Base-by-base conservation (phyloP, 768 basidiomycete genomes). In the Mycena metata region DNA sequence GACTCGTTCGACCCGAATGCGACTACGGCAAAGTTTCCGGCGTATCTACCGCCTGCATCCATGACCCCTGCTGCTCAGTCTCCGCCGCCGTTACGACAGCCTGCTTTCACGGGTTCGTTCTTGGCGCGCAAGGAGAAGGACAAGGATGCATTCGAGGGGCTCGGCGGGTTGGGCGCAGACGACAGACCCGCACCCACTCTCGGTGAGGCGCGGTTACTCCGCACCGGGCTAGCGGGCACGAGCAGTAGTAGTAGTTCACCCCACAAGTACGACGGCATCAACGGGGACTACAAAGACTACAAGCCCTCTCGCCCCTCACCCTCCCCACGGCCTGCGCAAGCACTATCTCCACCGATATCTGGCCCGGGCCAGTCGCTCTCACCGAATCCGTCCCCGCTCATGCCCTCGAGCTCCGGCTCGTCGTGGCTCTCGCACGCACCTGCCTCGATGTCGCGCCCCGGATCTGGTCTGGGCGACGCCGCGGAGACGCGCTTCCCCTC, bases 401-500 rank as follows among this genome's bases (percentile, higher is more conserved):
- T 73, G 56, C 80, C 79, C 15, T 69, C 74, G 6, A 73, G 52
- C 68, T 74, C 78, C 9, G 77, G 77, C 23, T 76, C 79, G 24
- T 79, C 80, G 10, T 79, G 78, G 71, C 76, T 72, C 54, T 73
- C 77, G 42, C 74, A 73, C 46, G 73, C 79, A 3, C 76, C 76
- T 16, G 67, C 72, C 21, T 73, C 76, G 30, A 64, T 82, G 49
- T 76, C 82, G 51, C 72, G 78, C 10, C 67, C 77, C 12, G 69
- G 76, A 23, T 76, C 84, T 65, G 76, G 74, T 19, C 82, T 81
- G 45, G 66, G 84, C 23, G 76, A 85, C 24, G 81, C 86, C 47
- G 86, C 83, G 19, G 95, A 96, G 77, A 85, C 89, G 35, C 86
- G 94, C 59, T 98, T 94, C 77, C 96, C 96, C 0, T 93, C 96